Conservation (phyloP, 2,329 filamentous ascomycete genomes). For the Domatiomyces catenatus region DNA sequence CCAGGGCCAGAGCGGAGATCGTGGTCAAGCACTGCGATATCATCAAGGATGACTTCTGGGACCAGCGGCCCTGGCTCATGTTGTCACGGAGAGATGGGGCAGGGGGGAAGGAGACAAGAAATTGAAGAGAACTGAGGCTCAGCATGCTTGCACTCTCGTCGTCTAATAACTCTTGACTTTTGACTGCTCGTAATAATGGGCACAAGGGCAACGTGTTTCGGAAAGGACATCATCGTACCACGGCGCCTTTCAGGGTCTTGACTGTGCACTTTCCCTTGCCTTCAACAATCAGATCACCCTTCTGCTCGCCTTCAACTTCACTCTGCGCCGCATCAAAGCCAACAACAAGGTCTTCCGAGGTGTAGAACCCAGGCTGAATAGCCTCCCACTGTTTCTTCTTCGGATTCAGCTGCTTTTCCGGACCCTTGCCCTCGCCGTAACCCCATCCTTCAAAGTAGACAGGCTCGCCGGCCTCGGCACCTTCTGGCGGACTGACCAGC, state of each 20-base stretch:
- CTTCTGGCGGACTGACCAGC: slow-evolving; percentile 69
- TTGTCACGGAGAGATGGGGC: neutral
- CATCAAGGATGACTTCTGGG: slow-evolving; percentile 92
- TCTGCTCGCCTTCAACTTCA: slow-evolving; percentile 48
- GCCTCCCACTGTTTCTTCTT: slow-evolving; percentile 99
- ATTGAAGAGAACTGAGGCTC: neutral
- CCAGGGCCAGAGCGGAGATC: slow-evolving; percentile 62
- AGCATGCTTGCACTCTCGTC: neutral
- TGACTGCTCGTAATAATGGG: neutral
- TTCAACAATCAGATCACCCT: slow-evolving; percentile 56
- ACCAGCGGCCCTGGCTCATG: slow-evolving; percentile 66
- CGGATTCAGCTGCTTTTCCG: slow-evolving; percentile 84
- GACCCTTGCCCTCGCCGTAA: slow-evolving; percentile 50
- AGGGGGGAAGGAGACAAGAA: neutral
- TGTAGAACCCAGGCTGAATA: slow-evolving; percentile 91
- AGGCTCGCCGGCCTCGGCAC: slow-evolving; percentile 65
- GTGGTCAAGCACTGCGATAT: slow-evolving; percentile 79
- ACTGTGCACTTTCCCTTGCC: slow-evolving; percentile 67
- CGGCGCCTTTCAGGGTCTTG: slow-evolving; percentile 60
- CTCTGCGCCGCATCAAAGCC: slow-evolving; percentile 70
- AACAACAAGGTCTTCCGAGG: slow-evolving; percentile 64
- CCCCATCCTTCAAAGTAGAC: slow-evolving; percentile 86
- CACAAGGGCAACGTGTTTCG: neutral
- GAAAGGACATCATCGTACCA: slow-evolving; percentile 9
- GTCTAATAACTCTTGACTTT: neutral